Evolutionary conservation across 805 yeast species (phyloP), one percentile per base, ranked within the genome.

Genomic region (Cyberlindnera bimundalis): DNA sequence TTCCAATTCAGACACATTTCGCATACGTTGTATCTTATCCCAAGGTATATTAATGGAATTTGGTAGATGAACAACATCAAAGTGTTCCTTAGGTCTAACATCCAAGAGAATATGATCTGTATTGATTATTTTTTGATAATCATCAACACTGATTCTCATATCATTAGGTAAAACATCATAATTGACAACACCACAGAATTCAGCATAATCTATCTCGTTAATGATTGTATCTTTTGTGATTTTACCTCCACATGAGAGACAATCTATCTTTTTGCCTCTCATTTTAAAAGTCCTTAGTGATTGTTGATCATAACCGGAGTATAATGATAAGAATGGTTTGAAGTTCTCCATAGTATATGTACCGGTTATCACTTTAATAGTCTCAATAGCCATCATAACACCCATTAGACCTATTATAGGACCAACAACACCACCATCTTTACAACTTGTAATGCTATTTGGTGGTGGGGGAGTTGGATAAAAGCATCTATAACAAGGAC

Each of bases 381-480:
- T 72, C 55, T 93, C 99, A 16, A 84, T 64, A 0, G 96, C 95
- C 84, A 93, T 91, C 70, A 85, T 71, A 0, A 79, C 70, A 9
- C 99, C 99, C 58, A 91, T 78, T 1, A 88, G 53, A 0, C 99
- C 99, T 40, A 93, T 95, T n/a, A 90, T 93, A 0, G 98, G 96
- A 0, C 99, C 99, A 19, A 93, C 61, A 1, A 91, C 95, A 5
- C 97, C 97, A 3, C 96, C 95, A 61, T 89, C 98, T 12, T 85
- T 77, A 54, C 99, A 93, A 0, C 95, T 75, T 0, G 88, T 76
- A 1, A 90, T 88, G 2, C 84, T 70, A 43, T 78, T 81, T 1
- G 96, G 85, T 1, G 90, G 79, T 0, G 99, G 97, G 0, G 98
- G 96, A 7, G 66, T 66, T 0, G 99, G 98, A 52, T 85, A 87